Evolutionary conservation across 371 early-diverging fungal species (phyloP), one percentile per base, ranked within the genome.

Genomic region (Mortierella sp.): DNA sequence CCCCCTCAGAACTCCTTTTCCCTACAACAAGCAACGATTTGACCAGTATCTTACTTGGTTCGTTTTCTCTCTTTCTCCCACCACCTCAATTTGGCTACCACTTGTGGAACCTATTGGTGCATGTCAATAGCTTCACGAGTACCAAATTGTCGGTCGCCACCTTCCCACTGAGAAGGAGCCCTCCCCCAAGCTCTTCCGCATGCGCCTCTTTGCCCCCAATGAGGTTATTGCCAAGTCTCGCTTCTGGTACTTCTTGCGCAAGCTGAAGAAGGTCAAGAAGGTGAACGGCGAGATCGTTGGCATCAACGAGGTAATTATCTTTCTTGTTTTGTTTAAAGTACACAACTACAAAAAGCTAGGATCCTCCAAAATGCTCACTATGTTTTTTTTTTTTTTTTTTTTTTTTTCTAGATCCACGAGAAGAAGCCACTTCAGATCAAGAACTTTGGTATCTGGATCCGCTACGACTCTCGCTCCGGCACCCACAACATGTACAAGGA

Each of bases 401-500:
- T 5, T 38, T 38, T 12, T 38, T 38, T 38, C 38, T 42, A 94
- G 94, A 95, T 99, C 88, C 88, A 85, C 82, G 98, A 99, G 89
- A 94, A 97, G 88, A 91, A 91, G 80, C 95, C 96, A 71, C 83
- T 88, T 57, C 87, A 87, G 81, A 94, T 98, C 85, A 99, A 99
- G 94, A 99, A 97, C 94, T 99, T 91, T 83, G 99, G 99, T 79
- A 95, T 99, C 90, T 97, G 95, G 95, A 93, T 99, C 79, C 96
- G 97, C 79, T 99, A 99, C 91, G 96, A 98, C 87, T 97, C 98
- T 66, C 97, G 98, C 86, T 97, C 96, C 59, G 98, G 98, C 72
- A 96, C 98, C 68, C 98, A 99, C 94, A 99, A 99, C 94, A 98
- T 99, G 96, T 99, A 99, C 94, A 99, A 99, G 94, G 99, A 99